These are phyloP conservation scores for Cyclotella atomus DNA, from an alignment of 108 stramenopile species.

Conservation along the genomic window DNA sequence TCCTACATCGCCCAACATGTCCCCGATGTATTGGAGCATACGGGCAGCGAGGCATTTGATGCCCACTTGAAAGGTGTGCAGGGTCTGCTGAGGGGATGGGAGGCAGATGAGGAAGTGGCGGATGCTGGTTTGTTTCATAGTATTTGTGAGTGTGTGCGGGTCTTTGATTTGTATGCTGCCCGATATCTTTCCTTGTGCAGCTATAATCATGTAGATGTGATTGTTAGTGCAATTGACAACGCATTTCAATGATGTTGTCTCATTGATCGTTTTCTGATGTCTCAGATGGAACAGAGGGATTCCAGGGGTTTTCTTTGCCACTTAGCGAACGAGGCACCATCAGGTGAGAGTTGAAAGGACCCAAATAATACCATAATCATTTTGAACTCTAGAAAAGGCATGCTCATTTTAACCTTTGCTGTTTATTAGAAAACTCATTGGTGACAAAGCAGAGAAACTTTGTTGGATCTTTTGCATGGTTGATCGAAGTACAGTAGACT, in stretches of 20 bases:
- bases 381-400: no score
- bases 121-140: slow-evolving; percentile 79
- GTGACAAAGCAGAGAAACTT: slow-evolving; percentile 65
- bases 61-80: slow-evolving; percentile 75
- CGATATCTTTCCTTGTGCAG: no score
- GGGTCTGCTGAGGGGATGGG: slow-evolving; percentile 67
- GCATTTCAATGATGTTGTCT: not conserved
- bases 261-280: not conserved
- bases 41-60: slow-evolving; percentile 73
- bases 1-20: slow-evolving; percentile 56
- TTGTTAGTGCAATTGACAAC: not conserved
- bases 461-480: slow-evolving; percentile 83
- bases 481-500: slow-evolving; percentile 71
- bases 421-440: slow-evolving; percentile 48
- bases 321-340: slow-evolving; percentile 59
- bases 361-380: not conserved
- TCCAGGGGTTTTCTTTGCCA: slow-evolving; percentile 75
- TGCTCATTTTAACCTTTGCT: not conserved
- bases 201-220: no score
- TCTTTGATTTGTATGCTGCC: no score
- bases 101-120: slow-evolving; percentile 52
- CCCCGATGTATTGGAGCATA: slow-evolving; percentile 73
- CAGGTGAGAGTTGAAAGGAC: slow-evolving; percentile 8
- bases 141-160: slow-evolving; percentile 46
- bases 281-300: slow-evolving; percentile 77